These are phyloP conservation scores for Eurotiales sp. DNA, from an alignment of 2,329 filamentous ascomycete genomes.

Conservation along the genomic window DNA sequence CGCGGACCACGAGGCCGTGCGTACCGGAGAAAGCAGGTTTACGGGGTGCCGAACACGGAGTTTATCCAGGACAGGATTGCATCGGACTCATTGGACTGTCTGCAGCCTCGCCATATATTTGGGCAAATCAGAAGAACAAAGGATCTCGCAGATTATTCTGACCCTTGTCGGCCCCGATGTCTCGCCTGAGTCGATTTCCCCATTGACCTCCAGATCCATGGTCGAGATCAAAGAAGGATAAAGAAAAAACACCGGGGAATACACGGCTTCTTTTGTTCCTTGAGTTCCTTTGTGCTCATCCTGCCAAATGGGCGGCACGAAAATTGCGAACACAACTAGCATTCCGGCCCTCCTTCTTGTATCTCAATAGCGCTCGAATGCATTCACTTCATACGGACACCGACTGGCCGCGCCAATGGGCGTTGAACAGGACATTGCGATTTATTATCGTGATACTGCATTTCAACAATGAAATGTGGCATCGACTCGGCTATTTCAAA, in stretches of 20 bases:
- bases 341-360: not conserved
- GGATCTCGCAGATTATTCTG: too few species aligned
- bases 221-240: not conserved
- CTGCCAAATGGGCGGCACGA: not conserved
- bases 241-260: not conserved
- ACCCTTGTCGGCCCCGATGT: not conserved
- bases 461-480: conserved; percentile 4
- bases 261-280: not conserved
- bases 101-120: too few species aligned
- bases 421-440: not conserved
- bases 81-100: too few species aligned
- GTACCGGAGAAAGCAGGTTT: too few species aligned
- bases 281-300: not conserved
- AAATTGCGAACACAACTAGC: not conserved
- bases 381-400: too few species aligned
- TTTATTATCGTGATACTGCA: conserved; percentile 6
- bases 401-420: too few species aligned
- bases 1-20: too few species aligned
- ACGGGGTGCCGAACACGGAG: too few species aligned
- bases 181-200: not conserved
- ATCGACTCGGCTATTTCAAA: not conserved
- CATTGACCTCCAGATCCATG: not conserved
- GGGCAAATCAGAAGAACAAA: too few species aligned
- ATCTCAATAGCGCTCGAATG: not conserved
- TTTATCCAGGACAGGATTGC: too few species aligned